Percentiles rank a stretch among this genome's conserved stretches.
These are phyloP conservation scores for Arabidopsis hybrid DNA, from an alignment of 441 rosid species.

Conservation along the genomic window DNA sequence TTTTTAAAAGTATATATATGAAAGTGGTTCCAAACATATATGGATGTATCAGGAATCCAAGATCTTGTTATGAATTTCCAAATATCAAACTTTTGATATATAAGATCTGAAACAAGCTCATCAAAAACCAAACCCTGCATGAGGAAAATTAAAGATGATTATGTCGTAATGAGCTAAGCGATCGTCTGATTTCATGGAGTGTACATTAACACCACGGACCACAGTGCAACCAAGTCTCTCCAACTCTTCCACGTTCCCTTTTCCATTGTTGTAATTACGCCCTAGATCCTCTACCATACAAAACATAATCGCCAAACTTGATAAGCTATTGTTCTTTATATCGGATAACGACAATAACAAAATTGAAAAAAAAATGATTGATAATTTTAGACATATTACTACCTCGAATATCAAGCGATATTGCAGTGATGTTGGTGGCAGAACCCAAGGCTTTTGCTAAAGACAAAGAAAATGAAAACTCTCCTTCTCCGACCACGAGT, in stretches of 20 bases:
- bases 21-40: not conserved
- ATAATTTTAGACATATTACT: not conserved
- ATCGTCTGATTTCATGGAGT: constrained; percentile 36
- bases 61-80: not conserved
- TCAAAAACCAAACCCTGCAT: constrained; percentile 26
- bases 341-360: not conserved
- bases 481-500: constrained; percentile 49
- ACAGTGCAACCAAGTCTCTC: constrained; percentile 45
- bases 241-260: constrained; percentile 43
- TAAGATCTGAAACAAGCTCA: not conserved
- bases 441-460: constrained; percentile 44
- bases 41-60: not conserved
- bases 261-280: constrained; percentile 34
- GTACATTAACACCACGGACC: constrained; percentile 49
- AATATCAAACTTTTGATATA: not conserved
- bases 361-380: not conserved
- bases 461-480: constrained; percentile 48
- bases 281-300: constrained; percentile 31
- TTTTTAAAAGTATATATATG: too few relatives aligned
- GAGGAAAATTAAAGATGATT: constrained; percentile 57
- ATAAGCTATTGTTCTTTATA: not conserved
- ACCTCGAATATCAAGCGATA: constrained; percentile 38
- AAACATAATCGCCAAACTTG: not conserved
- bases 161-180: constrained; percentile 35
- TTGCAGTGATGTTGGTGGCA: constrained; percentile 41